Percentiles rank a stretch among this genome's conserved stretches.
phyloP scores from a whole-genome alignment of 2,329 filamentous ascomycete species.

The Aspergillus phoenicis region DNA sequence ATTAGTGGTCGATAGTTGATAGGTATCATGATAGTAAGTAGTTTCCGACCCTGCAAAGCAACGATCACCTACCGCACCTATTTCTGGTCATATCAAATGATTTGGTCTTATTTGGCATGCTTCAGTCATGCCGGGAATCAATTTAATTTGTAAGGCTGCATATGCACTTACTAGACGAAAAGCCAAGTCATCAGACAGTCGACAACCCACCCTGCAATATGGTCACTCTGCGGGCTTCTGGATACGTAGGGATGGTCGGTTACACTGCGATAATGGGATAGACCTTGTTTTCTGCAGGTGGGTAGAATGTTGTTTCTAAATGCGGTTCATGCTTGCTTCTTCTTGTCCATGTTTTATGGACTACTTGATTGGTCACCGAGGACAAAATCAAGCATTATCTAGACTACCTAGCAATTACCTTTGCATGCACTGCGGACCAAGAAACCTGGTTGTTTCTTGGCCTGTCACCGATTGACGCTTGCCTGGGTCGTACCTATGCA shows the following conservation, averaged over 20 bases:
- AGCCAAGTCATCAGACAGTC: neutral
- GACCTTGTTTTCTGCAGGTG: neutral
- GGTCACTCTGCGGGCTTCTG: neutral
- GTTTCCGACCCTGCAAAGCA: neutral
- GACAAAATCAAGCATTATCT: conserved; percentile 23
- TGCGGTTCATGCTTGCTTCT: neutral
- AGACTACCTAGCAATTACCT: conserved; percentile 16
- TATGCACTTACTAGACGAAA: neutral
- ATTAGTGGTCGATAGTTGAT: conserved; percentile 1
- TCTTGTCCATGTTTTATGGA: neutral
- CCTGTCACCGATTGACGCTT: neutral
- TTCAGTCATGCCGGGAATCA: neutral
- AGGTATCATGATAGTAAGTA: neutral
- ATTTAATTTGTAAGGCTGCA: neutral
- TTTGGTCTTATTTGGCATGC: neutral
- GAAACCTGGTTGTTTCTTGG: conserved; percentile 18
- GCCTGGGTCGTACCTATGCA: neutral
- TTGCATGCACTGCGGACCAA: conserved; percentile 15
- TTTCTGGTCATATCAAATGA: neutral
- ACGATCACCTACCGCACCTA: neutral
- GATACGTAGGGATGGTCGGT: neutral
- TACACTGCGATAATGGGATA: neutral
- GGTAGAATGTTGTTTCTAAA: neutral
- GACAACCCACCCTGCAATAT: neutral
- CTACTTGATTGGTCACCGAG: neutral